A percentile compares a stretch with the other conserved stretches of the same genome.
These are phyloP conservation scores for Trametes polyzona DNA, from an alignment of 1,284 basidiomycete genomes.

Conservation along the genomic window DNA sequence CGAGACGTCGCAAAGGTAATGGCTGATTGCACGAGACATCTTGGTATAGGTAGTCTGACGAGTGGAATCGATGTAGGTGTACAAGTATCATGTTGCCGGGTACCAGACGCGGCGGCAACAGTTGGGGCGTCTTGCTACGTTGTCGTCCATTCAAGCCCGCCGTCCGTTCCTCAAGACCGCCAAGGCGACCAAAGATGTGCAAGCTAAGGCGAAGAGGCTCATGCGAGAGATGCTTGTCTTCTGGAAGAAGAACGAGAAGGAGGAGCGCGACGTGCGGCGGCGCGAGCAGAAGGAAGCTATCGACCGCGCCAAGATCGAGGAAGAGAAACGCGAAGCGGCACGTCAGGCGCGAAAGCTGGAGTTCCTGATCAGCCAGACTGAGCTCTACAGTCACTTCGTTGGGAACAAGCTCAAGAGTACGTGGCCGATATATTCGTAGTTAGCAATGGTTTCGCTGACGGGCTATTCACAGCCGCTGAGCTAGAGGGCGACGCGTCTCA, in stretches of 20 bases:
- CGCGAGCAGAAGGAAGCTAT: conserved; percentile 94
- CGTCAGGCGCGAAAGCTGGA: conserved; percentile 97
- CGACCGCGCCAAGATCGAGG: conserved; percentile 90
- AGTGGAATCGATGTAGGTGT: conserved; percentile 57
- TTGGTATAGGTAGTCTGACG: conserved; percentile 13
- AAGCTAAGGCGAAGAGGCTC: conserved; percentile 84
- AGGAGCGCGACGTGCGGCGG: conserved; percentile 91
- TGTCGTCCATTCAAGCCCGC: conserved; percentile 82
- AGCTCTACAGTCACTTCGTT: conserved; percentile 99
- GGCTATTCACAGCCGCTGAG: conserved; percentile 69
- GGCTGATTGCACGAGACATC: neutral
- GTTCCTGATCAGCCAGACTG: conserved; percentile 99
- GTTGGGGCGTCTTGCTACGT: conserved; percentile 76
- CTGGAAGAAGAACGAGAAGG: conserved; percentile 98
- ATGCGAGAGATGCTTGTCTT: conserved; percentile 97
- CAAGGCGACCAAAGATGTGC: conserved; percentile 87
- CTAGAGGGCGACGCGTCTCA: conserved; percentile 75
- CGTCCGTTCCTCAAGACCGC: conserved; percentile 79
- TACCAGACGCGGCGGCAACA: conserved; percentile 69
- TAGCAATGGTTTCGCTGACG: conserved; percentile 8
- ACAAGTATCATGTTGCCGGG: conserved; percentile 74
- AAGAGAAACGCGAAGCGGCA: conserved; percentile 95
- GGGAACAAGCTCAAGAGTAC: conserved; percentile 97
- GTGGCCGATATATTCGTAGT: conserved; percentile 34
- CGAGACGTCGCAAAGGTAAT: conserved; percentile 82